Conservation (phyloP, 768 basidiomycete species). For the Amanita polypyramis region DNA sequence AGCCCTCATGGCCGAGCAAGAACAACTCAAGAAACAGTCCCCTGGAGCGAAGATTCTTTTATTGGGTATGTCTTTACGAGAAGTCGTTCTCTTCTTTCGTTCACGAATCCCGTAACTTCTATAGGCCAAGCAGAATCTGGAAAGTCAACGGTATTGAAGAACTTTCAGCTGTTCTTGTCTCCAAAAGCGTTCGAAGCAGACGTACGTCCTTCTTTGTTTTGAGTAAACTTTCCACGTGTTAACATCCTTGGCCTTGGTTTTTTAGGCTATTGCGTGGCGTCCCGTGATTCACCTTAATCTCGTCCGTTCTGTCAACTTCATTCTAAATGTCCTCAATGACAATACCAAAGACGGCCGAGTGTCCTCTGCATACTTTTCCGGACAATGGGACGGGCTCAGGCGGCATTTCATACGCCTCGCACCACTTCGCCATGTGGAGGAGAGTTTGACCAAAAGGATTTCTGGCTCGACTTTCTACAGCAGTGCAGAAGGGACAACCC, state of each 20-base stretch:
- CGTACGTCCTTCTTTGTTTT: slow-evolving; percentile 18
- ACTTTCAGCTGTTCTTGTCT: slow-evolving; percentile 51
- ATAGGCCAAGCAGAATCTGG: slow-evolving; percentile 60
- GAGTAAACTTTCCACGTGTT: neutral
- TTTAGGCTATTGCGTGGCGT: slow-evolving; percentile 43
- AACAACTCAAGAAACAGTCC: slow-evolving; percentile 25
- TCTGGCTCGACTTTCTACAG: slow-evolving; percentile 18
- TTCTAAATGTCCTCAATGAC: slow-evolving; percentile 21
- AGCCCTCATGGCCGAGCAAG: slow-evolving; percentile 35
- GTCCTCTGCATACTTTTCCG: slow-evolving; percentile 11
- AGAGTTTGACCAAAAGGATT: slow-evolving; percentile 33
- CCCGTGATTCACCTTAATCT: slow-evolving; percentile 62
- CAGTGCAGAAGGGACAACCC: slow-evolving; percentile 7
- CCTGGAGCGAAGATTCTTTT: slow-evolving; percentile 41
- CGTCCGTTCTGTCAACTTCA: slow-evolving; percentile 39
- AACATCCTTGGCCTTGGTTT: neutral
- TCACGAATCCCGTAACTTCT: neutral
- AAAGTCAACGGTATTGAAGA: slow-evolving; percentile 58
- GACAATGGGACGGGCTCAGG: slow-evolving; percentile 21
- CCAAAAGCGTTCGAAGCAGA: slow-evolving; percentile 50
- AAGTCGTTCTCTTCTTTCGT: neutral
- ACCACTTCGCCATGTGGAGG: slow-evolving; percentile 46
- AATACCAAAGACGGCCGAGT: slow-evolving; percentile 13
- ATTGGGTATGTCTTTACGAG: slow-evolving; percentile 32
- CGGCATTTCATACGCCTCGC: slow-evolving; percentile 39